Evolutionary conservation across 1,284 basidiomycete genomes (phyloP).

Genomic region (Heterobasidion annosum): DNA sequence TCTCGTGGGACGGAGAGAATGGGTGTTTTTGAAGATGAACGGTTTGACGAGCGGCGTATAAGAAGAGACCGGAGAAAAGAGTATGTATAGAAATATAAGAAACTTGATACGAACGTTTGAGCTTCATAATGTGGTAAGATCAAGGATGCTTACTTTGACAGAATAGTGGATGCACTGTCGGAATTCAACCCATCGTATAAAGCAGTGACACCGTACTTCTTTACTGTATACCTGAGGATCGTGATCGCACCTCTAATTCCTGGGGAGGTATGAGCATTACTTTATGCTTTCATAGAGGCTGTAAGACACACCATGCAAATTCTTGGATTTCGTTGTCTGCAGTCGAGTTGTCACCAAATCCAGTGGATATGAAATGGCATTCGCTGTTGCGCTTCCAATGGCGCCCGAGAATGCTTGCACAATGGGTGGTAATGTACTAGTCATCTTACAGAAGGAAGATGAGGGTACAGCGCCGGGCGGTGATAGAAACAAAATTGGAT

Average conservation of each 20-base stretch:
- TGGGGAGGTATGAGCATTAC: slow-evolving; percentile 6
- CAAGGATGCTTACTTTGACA: slow-evolving; percentile 37
- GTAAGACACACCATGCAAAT: slow-evolving; percentile 11
- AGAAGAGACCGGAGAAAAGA: slow-evolving; percentile 20
- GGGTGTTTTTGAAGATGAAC: slow-evolving; percentile 7
- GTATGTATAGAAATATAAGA: slow-evolving; percentile 29
- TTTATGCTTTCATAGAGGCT: slow-evolving; percentile 7
- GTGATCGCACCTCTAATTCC: slow-evolving; percentile 25
- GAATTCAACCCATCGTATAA: slow-evolving; percentile 40
- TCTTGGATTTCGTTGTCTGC: slow-evolving; percentile 17
- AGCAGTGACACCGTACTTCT: slow-evolving; percentile 29
- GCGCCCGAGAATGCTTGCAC: slow-evolving; percentile 48
- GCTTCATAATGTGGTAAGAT: not conserved
- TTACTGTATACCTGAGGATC: slow-evolving; percentile 27
- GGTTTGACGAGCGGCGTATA: slow-evolving; percentile 9
- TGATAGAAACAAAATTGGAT: not conserved
- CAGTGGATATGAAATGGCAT: slow-evolving; percentile 42
- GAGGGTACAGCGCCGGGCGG: not conserved
- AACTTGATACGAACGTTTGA: slow-evolving; percentile 20
- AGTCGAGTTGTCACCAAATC: slow-evolving; percentile 41
- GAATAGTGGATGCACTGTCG: slow-evolving; percentile 41
- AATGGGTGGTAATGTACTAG: slow-evolving; percentile 45
- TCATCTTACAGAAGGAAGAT: slow-evolving; percentile 25
- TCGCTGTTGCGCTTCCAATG: slow-evolving; percentile 43
- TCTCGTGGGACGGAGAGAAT: slow-evolving; percentile 31